Evolutionary conservation across 2,329 filamentous ascomycete species (phyloP), one percentile per base, ranked within the genome.

Genomic region (Sclerotinia glacialis): DNA sequence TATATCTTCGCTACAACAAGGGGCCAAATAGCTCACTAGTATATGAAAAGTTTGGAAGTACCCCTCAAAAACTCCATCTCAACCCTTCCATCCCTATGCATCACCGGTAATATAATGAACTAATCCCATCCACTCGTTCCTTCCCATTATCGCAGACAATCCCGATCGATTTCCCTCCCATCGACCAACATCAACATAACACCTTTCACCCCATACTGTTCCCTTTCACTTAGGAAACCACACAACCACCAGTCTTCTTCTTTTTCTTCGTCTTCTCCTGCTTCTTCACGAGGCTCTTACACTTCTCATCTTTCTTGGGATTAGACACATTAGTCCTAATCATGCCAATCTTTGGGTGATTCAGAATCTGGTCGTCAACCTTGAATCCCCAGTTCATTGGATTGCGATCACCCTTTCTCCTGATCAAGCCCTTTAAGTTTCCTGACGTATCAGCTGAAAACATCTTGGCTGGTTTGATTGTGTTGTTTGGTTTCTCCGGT

Each of bases 341-440:
- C 23, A 31, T 23, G 16, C 5, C 40, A 14, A 55, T 46, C 3
- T 49, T 58, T 21, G 44, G 53, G 23, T 65, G 63, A n/a, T 40
- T n/a, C 31, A 65, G 49, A 16, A 58, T 50, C 0, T 50, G 18
- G 4, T 50, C n/a, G 3, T 65, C 42, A 9, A 59, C 44, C 5
- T 37, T 21, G 5, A 34, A 34, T 14, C 14, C 63, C 63, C 53
- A 65, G 16, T 65, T 65, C 26, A n/a, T 3, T 16, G 44, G 63
- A 37, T 59, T 65, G 1, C 11, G 9, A 14, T 50, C 63, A 7
- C 63, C 44, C 21, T 59, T 65, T 37, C 63, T 58, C 23, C 63
- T 47, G 16, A 52, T 18, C 0, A 59, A 23, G 3, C 63, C 63
- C 14, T 50, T 59, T 3, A 65, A 44, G 9, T 50, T 59, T 23